Percentiles rank a stretch among this genome's conserved stretches.
phyloP scores from a whole-genome alignment of 2,329 filamentous ascomycete species.

The Pezicula carpinea region DNA sequence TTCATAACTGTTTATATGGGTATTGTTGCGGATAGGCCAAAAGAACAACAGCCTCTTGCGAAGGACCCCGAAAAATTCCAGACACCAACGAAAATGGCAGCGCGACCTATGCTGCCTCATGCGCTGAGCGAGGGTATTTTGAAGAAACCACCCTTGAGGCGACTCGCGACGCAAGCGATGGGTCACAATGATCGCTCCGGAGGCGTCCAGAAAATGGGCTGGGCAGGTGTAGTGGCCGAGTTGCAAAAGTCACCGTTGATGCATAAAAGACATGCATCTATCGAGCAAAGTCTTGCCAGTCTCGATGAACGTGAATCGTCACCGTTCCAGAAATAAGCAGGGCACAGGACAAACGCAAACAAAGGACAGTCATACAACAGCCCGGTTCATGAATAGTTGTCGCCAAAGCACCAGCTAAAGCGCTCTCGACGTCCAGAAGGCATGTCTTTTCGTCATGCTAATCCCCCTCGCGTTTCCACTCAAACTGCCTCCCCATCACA shows the following conservation, averaged over 20 bases:
- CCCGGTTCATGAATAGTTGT: too few relatives aligned
- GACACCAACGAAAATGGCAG: slow-evolving; percentile 13
- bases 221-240: slow-evolving; percentile 60
- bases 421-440: too few relatives aligned
- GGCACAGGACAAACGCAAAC: too few relatives aligned
- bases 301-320: not conserved
- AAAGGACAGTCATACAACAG: too few relatives aligned
- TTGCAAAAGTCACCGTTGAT: slow-evolving; percentile 56
- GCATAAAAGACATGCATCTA: slow-evolving; percentile 57
- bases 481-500: too few relatives aligned
- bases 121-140: slow-evolving; percentile 23
- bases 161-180: slow-evolving; percentile 49
- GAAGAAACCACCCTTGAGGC: slow-evolving; percentile 39
- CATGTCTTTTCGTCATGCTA: too few relatives aligned
- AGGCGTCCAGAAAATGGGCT: slow-evolving; percentile 47
- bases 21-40: slow-evolving; percentile 40
- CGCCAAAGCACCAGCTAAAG: too few relatives aligned
- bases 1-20: slow-evolving; percentile 62
- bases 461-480: too few relatives aligned
- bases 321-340: too few relatives aligned
- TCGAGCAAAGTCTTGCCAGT: slow-evolving; percentile 51
- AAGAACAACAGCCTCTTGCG: slow-evolving; percentile 8
- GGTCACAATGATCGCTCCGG: slow-evolving; percentile 46
- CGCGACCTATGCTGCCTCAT: slow-evolving; percentile 18
- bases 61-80: slow-evolving; percentile 22